These are phyloP conservation scores for Dictyostelium citrinum DNA, from an alignment of 78 protist genomes.

Conservation along the genomic window DNA sequence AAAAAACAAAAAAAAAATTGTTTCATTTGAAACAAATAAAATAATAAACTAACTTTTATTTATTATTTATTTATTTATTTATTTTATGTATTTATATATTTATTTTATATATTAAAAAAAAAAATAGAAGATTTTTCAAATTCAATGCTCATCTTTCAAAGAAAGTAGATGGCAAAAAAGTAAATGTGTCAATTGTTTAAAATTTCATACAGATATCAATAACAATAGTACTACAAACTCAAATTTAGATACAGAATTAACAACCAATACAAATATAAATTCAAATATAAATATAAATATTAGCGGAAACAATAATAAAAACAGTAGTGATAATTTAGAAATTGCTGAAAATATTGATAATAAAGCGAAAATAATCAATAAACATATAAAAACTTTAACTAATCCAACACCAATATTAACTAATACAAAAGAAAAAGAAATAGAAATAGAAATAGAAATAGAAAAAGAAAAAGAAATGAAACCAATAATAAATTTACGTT, in stretches of 20 bases:
- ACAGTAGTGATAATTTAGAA: background rate
- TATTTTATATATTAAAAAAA: background rate
- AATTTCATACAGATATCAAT: background rate
- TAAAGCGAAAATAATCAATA: background rate
- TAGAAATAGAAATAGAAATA: too few relatives aligned
- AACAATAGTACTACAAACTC: background rate
- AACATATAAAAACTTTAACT: background rate
- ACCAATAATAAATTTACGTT: background rate
- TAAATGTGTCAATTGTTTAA: slow-evolving; percentile 46
- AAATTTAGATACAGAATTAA: background rate
- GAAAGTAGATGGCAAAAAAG: slow-evolving; percentile 27
- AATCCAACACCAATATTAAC: background rate
- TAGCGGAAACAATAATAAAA: background rate
- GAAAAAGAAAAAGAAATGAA: background rate
- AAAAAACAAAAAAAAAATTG: background rate
- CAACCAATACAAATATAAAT: background rate
- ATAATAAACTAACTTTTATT: background rate
- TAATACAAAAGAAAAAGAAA: background rate
- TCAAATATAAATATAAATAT: background rate
- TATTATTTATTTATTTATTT: background rate
- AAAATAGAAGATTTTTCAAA: background rate
- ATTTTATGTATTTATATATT: background rate
- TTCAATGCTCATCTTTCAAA: slow-evolving; percentile 30
- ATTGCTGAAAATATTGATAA: background rate
- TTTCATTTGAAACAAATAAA: background rate